Conservation (phyloP, 2,329 filamentous ascomycete genomes). For the Cladosporium sp. region DNA sequence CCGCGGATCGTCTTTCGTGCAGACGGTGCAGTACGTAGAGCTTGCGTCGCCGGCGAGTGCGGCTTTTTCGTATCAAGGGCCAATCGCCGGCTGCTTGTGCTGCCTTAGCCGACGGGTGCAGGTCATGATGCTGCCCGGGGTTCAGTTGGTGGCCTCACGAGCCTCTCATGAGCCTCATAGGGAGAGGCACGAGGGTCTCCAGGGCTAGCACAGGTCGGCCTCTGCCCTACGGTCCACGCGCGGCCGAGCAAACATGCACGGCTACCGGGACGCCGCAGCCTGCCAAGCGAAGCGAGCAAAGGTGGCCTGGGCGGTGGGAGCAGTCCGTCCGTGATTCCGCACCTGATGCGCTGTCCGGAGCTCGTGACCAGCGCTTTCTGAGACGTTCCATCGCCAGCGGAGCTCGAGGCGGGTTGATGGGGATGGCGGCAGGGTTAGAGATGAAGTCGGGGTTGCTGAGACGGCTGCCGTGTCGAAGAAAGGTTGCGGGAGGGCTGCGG, state of each 20-base stretch:
- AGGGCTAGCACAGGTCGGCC: too few species aligned
- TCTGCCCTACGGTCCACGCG: too few species aligned
- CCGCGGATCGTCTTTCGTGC: background rate
- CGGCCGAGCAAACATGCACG: background rate
- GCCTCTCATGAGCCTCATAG: too few species aligned
- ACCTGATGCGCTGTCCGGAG: conserved; percentile 7
- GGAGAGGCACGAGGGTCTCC: too few species aligned
- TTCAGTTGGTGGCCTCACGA: too few species aligned
- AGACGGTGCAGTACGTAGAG: background rate
- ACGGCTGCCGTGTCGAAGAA: background rate
- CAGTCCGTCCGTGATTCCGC: background rate
- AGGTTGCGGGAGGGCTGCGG: background rate
- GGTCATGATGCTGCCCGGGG: background rate
- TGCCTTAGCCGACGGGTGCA: background rate
- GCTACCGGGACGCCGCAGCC: background rate
- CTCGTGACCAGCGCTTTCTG: background rate
- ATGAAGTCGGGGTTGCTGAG: background rate
- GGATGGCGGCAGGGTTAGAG: background rate
- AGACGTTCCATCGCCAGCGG: background rate
- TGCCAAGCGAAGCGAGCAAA: background rate
- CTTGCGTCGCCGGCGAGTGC: background rate
- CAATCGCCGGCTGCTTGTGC: background rate
- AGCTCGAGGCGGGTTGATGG: too few species aligned
- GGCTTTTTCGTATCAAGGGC: background rate
- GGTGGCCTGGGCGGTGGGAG: too few species aligned